phyloP scores from a whole-genome alignment of 192 early-diverging fungal species.

The Gaertneriomyces sp. region DNA sequence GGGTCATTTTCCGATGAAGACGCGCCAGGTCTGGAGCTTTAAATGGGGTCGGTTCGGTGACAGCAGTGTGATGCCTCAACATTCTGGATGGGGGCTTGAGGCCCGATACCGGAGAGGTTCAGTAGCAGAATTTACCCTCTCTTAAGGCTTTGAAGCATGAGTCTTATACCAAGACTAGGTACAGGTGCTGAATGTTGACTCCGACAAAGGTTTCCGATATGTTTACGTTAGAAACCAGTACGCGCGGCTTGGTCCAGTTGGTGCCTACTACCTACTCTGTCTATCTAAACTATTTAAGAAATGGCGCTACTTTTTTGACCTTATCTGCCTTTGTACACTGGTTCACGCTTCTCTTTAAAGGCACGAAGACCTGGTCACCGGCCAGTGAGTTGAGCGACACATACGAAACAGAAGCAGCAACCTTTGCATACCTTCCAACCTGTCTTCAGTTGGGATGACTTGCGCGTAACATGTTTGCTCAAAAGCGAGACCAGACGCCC shows the following conservation, averaged over 20 bases:
- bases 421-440: constrained; percentile 75
- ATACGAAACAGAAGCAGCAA: neutral
- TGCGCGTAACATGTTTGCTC: constrained; percentile 95
- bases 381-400: neutral
- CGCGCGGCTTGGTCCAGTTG: too few relatives aligned
- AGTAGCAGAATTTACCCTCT: too few relatives aligned
- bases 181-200: too few relatives aligned
- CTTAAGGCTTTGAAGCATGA: too few relatives aligned
- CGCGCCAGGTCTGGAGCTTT: constrained; percentile 79
- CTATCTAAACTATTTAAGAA: neutral
- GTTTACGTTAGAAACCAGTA: too few relatives aligned
- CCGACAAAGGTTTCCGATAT: too few relatives aligned
- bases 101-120: too few relatives aligned
- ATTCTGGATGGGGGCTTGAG: too few relatives aligned
- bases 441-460: constrained; percentile 90
- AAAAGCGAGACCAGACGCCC: constrained; percentile 77
- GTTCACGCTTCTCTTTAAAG: constrained; percentile 82
- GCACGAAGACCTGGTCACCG: constrained; percentile 44
- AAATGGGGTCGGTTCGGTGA: neutral
- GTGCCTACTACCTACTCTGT: neutral
- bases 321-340: constrained; percentile 71
- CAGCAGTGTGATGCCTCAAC: too few relatives aligned
- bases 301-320: neutral
- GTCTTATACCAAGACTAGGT: too few relatives aligned
- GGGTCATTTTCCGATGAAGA: constrained; percentile 80